phyloP scores from a whole-genome alignment of 2,329 filamentous ascomycete genomes.

The Graphiopsis chlorocephala region DNA sequence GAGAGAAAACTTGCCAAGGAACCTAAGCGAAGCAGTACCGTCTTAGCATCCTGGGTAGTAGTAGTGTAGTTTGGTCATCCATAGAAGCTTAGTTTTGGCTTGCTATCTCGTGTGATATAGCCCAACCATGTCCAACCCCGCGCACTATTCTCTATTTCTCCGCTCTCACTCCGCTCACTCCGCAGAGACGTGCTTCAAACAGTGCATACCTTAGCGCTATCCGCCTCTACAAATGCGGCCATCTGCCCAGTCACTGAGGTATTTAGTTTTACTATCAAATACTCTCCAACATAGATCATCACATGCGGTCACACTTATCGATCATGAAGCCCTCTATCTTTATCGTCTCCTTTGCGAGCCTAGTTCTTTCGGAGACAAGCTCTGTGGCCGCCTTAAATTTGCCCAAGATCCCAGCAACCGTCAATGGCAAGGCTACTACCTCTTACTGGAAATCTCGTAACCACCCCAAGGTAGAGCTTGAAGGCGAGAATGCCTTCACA shows the following conservation, averaged over 20 bases:
- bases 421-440: not conserved
- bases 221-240: not conserved
- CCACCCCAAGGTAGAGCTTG: not conserved
- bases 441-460: not conserved
- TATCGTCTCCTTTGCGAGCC: not conserved
- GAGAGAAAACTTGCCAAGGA: too few relatives aligned
- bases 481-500: conserved; percentile 39
- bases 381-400: not conserved
- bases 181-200: not conserved
- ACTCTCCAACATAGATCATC: not conserved
- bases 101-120: not conserved
- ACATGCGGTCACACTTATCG: not conserved
- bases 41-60: too few relatives aligned
- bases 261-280: not conserved
- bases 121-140: not conserved
- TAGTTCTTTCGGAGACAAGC: not conserved
- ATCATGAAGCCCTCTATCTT: not conserved
- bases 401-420: not conserved
- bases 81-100: too few relatives aligned
- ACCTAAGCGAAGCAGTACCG: too few relatives aligned
- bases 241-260: not conserved
- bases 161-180: not conserved
- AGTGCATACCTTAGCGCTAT: not conserved
- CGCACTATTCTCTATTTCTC: too few relatives aligned
- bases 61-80: too few relatives aligned